These are phyloP conservation scores for Diospyros lotus DNA, from an alignment of 148 eudicot species.

Conservation along the genomic window DNA sequence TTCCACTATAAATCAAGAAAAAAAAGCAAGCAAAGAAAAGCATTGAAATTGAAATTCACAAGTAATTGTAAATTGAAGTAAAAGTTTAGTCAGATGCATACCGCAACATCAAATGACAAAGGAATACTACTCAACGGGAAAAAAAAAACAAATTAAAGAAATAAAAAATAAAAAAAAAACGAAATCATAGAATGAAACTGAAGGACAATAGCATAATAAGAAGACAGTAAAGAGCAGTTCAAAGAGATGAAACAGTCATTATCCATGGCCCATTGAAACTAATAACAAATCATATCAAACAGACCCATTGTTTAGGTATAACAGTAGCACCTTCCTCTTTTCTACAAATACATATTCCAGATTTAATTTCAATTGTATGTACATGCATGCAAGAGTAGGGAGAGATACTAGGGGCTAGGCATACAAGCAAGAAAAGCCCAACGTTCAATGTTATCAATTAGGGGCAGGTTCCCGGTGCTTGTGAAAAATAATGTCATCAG, in stretches of 20 bases:
- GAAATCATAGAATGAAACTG: background rate
- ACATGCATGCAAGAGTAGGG: too few relatives aligned
- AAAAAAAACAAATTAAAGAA: background rate
- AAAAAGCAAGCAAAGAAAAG: background rate
- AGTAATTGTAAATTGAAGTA: background rate
- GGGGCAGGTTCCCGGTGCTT: too few relatives aligned
- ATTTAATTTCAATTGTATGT: too few relatives aligned
- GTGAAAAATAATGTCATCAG: too few relatives aligned
- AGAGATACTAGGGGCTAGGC: too few relatives aligned
- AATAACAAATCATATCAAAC: background rate
- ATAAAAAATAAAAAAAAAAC: background rate
- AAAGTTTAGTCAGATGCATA: background rate
- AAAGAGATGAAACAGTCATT: background rate
- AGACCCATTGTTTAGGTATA: too few relatives aligned
- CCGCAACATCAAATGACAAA: background rate
- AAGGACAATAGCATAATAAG: background rate
- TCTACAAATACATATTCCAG: too few relatives aligned
- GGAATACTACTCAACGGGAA: background rate
- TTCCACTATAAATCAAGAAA: conserved; percentile 43
- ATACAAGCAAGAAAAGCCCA: too few relatives aligned
- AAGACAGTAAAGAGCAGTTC: background rate
- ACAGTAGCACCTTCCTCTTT: too few relatives aligned
- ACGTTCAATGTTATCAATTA: too few relatives aligned
- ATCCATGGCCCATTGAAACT: background rate
- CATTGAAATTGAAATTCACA: background rate